These are phyloP conservation scores for Diaporthe ilicicola DNA, from an alignment of 2,329 filamentous ascomycete genomes.

Conservation along the genomic window DNA sequence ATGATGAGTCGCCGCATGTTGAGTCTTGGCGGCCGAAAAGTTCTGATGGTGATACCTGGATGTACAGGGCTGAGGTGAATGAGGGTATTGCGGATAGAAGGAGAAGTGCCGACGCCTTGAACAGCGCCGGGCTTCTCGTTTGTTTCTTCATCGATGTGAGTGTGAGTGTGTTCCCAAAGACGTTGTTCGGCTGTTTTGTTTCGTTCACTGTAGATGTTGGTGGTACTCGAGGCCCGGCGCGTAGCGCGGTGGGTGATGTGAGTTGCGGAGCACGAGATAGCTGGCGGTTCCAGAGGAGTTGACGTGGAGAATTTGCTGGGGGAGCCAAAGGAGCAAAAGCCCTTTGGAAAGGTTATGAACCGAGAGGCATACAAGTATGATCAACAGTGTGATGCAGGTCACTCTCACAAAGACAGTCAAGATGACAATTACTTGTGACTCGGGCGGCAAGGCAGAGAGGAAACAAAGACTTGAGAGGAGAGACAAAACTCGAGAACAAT, in stretches of 20 bases:
- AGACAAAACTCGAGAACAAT: conserved; percentile 14
- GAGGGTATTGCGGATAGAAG: conserved; percentile 28
- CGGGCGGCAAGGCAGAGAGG: conserved; percentile 8
- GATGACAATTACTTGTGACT: conserved; percentile 22
- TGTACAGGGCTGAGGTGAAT: conserved; percentile 28
- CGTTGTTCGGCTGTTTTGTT: conserved; percentile 5
- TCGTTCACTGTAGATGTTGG: conserved; percentile 16
- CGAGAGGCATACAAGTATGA: conserved; percentile 22
- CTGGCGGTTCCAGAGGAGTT: conserved; percentile 8
- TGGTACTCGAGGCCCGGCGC: conserved; percentile 24
- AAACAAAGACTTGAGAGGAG: conserved; percentile 22
- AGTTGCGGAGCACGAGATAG: conserved; percentile 15
- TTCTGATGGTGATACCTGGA: conserved; percentile 22
- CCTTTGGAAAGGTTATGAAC: conserved; percentile 7
- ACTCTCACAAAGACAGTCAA: conserved; percentile 21
- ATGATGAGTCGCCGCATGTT: conserved; percentile 37
- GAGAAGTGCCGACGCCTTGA: conserved; percentile 25
- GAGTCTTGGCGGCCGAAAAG: conserved; percentile 27
- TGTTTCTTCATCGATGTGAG: conserved; percentile 27
- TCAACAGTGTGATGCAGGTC: conserved; percentile 19
- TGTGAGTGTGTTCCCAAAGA: conserved; percentile 1
- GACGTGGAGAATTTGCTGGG: conserved; percentile 22
- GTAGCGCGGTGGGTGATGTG: conserved; percentile 23
- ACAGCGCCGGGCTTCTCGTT: background rate
- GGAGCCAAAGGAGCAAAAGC: conserved; percentile 3